Percentiles rank a stretch among this genome's conserved stretches.
Conservation (phyloP, 805 yeast genomes). For the Saccharomycopsis amapae region DNA sequence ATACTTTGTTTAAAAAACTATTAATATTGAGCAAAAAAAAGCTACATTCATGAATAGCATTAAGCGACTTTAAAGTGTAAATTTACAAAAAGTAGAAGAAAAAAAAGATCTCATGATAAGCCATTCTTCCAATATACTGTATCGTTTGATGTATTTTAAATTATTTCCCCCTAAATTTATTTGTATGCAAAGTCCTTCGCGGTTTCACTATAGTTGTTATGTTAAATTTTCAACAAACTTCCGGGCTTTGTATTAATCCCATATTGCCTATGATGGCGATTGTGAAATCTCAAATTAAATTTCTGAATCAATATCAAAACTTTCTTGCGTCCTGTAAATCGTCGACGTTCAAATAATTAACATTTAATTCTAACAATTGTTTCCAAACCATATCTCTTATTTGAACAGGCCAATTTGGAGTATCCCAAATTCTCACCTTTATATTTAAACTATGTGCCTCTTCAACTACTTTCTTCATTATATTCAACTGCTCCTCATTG, state of each 20-base stretch:
- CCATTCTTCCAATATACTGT: too few relatives aligned
- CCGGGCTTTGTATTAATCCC: not conserved
- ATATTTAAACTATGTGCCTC: slow-evolving; percentile 44
- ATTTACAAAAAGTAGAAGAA: too few relatives aligned
- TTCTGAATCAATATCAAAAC: slow-evolving; percentile 9
- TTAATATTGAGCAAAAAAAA: too few relatives aligned
- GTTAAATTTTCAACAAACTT: too few relatives aligned
- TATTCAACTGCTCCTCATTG: slow-evolving; percentile 28
- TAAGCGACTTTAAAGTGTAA: too few relatives aligned
- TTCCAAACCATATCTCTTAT: slow-evolving; percentile 42
- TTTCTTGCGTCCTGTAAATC: slow-evolving; percentile 38
- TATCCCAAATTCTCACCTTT: slow-evolving; percentile 64
- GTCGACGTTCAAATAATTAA: slow-evolving; percentile 59
- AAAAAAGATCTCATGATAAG: too few relatives aligned
- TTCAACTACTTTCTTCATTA: slow-evolving; percentile 28
- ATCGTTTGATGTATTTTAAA: too few relatives aligned
- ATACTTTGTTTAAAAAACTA: too few relatives aligned
- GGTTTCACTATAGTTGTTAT: too few relatives aligned
- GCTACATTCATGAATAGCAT: too few relatives aligned
- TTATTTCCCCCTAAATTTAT: too few relatives aligned
- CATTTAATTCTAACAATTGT: slow-evolving; percentile 40
- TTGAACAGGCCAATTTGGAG: slow-evolving; percentile 55
- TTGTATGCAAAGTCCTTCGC: too few relatives aligned
- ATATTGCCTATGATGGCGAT: not conserved
- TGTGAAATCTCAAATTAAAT: not conserved